Evolutionary conservation across 345 rosid species (phyloP).

Genomic region (Aegle marmelos): DNA sequence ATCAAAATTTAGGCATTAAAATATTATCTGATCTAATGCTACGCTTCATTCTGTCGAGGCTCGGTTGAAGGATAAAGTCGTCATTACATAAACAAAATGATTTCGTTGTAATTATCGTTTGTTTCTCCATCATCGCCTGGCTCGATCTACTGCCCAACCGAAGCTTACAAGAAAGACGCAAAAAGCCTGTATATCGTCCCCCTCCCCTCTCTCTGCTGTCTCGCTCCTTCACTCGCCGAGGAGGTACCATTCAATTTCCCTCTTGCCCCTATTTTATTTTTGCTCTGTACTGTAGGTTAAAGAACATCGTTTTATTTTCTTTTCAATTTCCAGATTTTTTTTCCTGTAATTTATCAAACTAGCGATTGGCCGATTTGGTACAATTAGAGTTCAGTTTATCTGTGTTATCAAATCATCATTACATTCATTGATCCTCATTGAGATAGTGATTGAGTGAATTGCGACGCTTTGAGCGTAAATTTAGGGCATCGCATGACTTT

Average conservation of each 20-base stretch:
- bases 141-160: conserved; percentile 18
- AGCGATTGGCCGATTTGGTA: not conserved
- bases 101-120: conserved; percentile 28
- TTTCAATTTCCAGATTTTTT: conserved; percentile 3
- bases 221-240: conserved; percentile 6
- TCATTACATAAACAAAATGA: conserved; percentile 6
- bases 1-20: no score
- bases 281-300: not conserved
- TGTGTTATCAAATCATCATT: not conserved
- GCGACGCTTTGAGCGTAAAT: not conserved
- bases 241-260: conserved; percentile 11
- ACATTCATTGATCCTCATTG: not conserved
- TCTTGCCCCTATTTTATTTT: not conserved
- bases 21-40: no score
- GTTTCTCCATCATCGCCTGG: not conserved
- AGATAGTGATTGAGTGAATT: conserved; percentile 6
- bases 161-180: conserved; percentile 4
- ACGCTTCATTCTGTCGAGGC: not conserved
- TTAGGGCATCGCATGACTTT: not conserved
- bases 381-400: not conserved
- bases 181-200: not conserved
- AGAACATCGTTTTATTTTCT: not conserved
- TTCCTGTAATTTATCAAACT: conserved; percentile 3
- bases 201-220: not conserved
- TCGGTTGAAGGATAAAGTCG: conserved; percentile 17